Evolutionary conservation across 768 basidiomycete species (phyloP), one percentile per base, ranked within the genome.

Genomic region (Lactifluus subvellereus): DNA sequence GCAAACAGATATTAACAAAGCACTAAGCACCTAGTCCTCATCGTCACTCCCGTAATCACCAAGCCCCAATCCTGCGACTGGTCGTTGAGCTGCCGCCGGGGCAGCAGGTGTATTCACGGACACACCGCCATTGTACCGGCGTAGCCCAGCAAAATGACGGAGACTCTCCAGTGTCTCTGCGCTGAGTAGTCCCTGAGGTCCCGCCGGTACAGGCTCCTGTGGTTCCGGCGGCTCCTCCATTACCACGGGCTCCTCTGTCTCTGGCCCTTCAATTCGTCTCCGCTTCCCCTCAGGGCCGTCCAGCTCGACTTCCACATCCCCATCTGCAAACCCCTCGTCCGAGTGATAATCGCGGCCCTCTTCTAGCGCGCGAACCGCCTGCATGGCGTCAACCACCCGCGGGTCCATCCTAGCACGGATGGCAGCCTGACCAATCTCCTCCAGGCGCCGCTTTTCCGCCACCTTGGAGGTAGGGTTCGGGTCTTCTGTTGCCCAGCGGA

Each of bases 401-500:
- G 90, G 89, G 72, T 98, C 92, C 79, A 98, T 87, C 54, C 81
- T 80, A 22, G 89, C 84, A 45, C 83, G 82, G 71, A 99, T 95
- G 3, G 91, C 94, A 62, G 91, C 86, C 67, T 89, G 85, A 0
- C 97, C 97, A 68, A 87, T 79, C 2, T 89, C 86, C 71, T 94
- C 89, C 33, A 99, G 72, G 13, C 94, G 80, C 9, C 82, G 79
- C 70, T 94, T 89, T 74, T 98, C 97, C 0, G 84, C 82, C 8
- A 89, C 85, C 69, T 94, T 95, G 66, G 89, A 86, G 0, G 84
- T 85, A 1, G 96, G 97, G 72, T 99, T 99, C 1, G 97, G 97
- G 73, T 99, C 97, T 72, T 97, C 96, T 0, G 96, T 98, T 40
- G 97, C 97, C 97, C 97, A 99, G 53, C 96, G 88, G 57, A 98